Evolutionary conservation across 345 rosid species (phyloP), one percentile per base, ranked within the genome.

Genomic region (Litchi chinensis): DNA sequence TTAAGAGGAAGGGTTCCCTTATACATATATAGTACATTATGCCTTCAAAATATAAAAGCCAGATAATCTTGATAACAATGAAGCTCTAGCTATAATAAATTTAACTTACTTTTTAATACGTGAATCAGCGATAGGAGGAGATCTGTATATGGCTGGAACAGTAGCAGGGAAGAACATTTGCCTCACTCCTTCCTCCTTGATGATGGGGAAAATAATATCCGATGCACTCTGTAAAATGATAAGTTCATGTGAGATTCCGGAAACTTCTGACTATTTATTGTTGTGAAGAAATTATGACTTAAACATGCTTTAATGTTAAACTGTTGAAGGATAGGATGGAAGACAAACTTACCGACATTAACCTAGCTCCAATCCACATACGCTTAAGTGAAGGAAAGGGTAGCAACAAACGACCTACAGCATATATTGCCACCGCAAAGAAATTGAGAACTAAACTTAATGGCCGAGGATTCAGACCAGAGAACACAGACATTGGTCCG

Each of bases 401-500:
- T 10, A 87, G 21, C 0, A 89, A 82, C 82, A 89, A 77, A 54
- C 88, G 88, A 32, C 89, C 90, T 44, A 87, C 86, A 11, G 90
- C 92, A 39, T 79, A 89, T 8, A 87, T 81, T 26, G 89, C 92
- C 16, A 85, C 90, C 8, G 89, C 86, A 65, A 89, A 87, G 86
- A 89, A 89, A 80, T 89, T 88, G 62, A 82, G 85, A 76, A 87
- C 89, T 22, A 89, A 82, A 44, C 86, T 85, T 77, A 87, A 71
- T 0, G 90, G 92, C 16, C 85, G 64, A 13, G 89, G 89, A 76
- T 89, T 87, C 79, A 89, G 78, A 79, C 92, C 92, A 0, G 92
- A 85, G 37, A 89, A 89, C 73, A 89, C 68, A 77, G 90, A 82
- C 11, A 87, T 82, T 0, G 92, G 90, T 76, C 90, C 90, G 0